Evolutionary conservation across 2,329 filamentous ascomycete species (phyloP).

Genomic region (Cercospora sesami): DNA sequence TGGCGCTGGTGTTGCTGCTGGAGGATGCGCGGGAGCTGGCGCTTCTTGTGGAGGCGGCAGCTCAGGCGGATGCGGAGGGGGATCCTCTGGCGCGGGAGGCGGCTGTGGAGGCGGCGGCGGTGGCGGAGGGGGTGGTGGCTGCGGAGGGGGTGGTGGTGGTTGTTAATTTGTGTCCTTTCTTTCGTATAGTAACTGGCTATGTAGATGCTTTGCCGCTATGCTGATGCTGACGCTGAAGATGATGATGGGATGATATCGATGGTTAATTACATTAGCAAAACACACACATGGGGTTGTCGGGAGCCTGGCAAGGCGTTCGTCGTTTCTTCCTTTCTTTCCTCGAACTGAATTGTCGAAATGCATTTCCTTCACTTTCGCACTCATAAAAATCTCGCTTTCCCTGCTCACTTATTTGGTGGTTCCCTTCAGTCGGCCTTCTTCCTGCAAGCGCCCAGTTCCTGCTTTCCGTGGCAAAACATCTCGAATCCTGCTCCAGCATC

Average conservation of each 20-base stretch:
- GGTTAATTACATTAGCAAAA: neutral
- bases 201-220: neutral
- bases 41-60: constrained; percentile 18
- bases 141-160: constrained; percentile 5
- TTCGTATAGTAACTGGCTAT: constrained; percentile 2
- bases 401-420: neutral
- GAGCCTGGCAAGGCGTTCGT: neutral
- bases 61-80: constrained; percentile 12
- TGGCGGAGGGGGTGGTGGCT: constrained; percentile 13
- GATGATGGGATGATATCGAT: neutral
- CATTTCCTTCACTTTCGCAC: neutral
- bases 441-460: constrained; percentile 13
- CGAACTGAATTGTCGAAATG: neutral
- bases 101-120: constrained; percentile 20
- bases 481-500: neutral
- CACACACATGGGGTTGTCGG: neutral
- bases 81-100: constrained; percentile 5
- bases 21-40: constrained; percentile 41
- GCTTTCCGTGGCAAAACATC: constrained; percentile 16
- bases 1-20: constrained; percentile 40
- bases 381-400: neutral
- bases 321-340: neutral
- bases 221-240: neutral
- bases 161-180: neutral
- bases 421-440: neutral